Conservation (phyloP, 164 flowering plant species). For the Vitis cinerea region DNA sequence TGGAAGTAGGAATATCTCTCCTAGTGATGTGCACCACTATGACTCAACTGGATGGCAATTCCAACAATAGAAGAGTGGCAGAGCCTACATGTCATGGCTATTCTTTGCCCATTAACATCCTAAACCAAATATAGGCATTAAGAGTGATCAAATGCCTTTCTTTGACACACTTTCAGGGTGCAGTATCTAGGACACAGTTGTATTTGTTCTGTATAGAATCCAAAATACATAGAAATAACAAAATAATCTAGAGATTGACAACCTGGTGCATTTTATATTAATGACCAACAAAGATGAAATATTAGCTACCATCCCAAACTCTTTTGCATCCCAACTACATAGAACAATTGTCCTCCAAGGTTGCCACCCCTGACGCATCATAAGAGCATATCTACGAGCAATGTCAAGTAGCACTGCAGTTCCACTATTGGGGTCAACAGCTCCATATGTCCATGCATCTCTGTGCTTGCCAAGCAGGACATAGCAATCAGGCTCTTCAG, state of each 20-base stretch:
- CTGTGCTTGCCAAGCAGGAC: slow-evolving; percentile 96
- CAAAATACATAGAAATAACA: not conserved
- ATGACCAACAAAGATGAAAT: slow-evolving; percentile 1
- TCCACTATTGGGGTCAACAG: slow-evolving; percentile 98
- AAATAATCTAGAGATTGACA: not conserved
- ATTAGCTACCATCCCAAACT: slow-evolving; percentile 95
- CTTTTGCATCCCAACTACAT: slow-evolving; percentile 99
- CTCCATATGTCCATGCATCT: slow-evolving; percentile 99
- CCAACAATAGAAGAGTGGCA: not conserved
- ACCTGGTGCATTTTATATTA: not conserved
- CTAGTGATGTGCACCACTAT: not conserved
- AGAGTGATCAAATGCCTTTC: not conserved
- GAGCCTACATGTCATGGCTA: not conserved
- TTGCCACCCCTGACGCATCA: slow-evolving; percentile 68
- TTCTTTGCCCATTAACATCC: not conserved
- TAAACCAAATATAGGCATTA: not conserved
- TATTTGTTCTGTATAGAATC: not conserved
- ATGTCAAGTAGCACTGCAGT: slow-evolving; percentile 91
- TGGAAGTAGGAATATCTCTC: not conserved
- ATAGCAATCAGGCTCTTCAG: slow-evolving; percentile 83
- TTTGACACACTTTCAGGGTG: not conserved
- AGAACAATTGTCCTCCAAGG: slow-evolving; percentile 87
- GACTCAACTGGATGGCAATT: not conserved
- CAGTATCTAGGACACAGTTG: not conserved
- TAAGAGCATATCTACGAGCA: slow-evolving; percentile 63